phyloP scores from a whole-genome alignment of 441 rosid genomes.

The Jatropha multifida region DNA sequence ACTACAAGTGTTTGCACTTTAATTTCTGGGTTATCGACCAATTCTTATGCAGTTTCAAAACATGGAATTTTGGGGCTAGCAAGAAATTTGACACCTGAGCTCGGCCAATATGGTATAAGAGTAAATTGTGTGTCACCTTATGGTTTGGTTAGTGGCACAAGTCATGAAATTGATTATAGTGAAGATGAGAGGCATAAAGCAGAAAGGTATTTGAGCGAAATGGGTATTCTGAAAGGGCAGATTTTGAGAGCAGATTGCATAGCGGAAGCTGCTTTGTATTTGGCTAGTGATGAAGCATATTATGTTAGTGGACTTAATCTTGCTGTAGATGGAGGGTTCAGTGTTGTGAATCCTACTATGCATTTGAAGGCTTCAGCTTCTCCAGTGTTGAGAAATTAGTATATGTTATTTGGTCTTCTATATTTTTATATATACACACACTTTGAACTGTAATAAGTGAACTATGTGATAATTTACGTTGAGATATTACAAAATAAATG shows the following conservation, averaged over 20 bases:
- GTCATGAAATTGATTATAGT: not conserved
- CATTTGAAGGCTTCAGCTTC: not conserved
- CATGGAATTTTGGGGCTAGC: conserved; percentile 40
- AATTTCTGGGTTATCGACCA: conserved; percentile 28
- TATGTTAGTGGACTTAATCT: conserved; percentile 44
- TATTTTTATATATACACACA: not conserved
- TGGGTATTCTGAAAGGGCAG: conserved; percentile 37
- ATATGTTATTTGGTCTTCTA: too few relatives aligned
- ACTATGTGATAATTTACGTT: not conserved
- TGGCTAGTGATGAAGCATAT: conserved; percentile 45
- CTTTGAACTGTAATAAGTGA: not conserved
- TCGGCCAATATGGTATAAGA: conserved; percentile 41
- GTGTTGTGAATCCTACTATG: conserved; percentile 32
- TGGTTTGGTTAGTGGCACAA: conserved; percentile 22
- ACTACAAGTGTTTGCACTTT: conserved; percentile 40
- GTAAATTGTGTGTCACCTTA: conserved; percentile 48
- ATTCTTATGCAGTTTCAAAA: conserved; percentile 37
- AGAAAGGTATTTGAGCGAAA: conserved; percentile 16
- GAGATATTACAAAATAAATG: not conserved
- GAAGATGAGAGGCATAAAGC: not conserved
- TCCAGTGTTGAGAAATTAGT: not conserved
- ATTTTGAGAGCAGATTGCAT: conserved; percentile 28
- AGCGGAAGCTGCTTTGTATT: conserved; percentile 36
- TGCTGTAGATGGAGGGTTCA: conserved; percentile 46
- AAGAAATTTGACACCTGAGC: conserved; percentile 32